Percentiles rank a stretch among this genome's conserved stretches.
Conservation (phyloP, 768 basidiomycete species). For the Mycena chlorophos region DNA sequence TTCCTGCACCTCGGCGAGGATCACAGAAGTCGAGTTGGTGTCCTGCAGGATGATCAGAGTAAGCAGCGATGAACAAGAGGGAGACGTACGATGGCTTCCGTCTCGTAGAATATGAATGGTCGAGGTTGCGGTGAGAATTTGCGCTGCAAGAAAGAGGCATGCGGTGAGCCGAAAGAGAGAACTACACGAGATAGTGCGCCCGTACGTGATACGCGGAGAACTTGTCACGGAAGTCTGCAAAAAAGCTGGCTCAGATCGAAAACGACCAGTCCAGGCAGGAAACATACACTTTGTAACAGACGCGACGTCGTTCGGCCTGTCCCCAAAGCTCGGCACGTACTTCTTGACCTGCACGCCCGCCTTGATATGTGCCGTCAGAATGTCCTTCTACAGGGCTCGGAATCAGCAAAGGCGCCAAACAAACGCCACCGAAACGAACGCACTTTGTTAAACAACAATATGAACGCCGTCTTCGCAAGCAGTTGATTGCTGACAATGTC, state of each 20-base stretch:
- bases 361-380: slow-evolving; percentile 44
- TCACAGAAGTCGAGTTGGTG: slow-evolving; percentile 40
- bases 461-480: slow-evolving; percentile 49
- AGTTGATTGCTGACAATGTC: slow-evolving; percentile 50
- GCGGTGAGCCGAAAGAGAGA: neutral
- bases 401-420: too few relatives aligned
- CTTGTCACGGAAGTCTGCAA: slow-evolving; percentile 49
- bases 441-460: slow-evolving; percentile 59
- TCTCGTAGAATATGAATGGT: slow-evolving; percentile 68
- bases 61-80: neutral
- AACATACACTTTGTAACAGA: slow-evolving; percentile 58
- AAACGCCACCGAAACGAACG: too few relatives aligned
- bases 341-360: slow-evolving; percentile 51
- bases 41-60: slow-evolving; percentile 30
- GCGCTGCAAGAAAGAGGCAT: slow-evolving; percentile 28
- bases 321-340: slow-evolving; percentile 62
- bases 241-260: neutral
- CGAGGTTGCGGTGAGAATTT: slow-evolving; percentile 50
- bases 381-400: slow-evolving; percentile 39
- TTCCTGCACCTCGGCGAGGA: slow-evolving; percentile 43
- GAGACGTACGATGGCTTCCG: slow-evolving; percentile 64
- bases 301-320: slow-evolving; percentile 57
- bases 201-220: slow-evolving; percentile 50
- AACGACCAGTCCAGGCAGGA: neutral
- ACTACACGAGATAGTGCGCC: neutral